phyloP scores from a whole-genome alignment of 2,329 filamentous ascomycete species.

The Neodidymelliopsis sp. region DNA sequence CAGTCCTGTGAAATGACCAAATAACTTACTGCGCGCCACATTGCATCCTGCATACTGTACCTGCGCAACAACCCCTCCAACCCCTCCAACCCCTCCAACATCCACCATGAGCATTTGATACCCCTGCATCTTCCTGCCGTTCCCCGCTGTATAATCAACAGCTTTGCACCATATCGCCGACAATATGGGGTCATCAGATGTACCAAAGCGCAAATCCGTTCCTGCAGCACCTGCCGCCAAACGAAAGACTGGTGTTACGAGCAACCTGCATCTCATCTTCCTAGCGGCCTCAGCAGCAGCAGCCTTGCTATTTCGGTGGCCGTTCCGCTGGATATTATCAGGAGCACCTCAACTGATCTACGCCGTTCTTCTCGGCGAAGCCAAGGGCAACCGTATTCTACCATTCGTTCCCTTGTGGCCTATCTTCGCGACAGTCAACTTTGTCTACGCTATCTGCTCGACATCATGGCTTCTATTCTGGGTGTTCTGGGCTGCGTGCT shows the following conservation, averaged over 20 bases:
- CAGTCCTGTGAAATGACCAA: constrained; percentile 11
- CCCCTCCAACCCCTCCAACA: no score
- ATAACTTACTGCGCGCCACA: not conserved
- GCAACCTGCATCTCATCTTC: constrained; percentile 9
- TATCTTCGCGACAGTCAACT: constrained; percentile 55
- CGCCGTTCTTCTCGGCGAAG: constrained; percentile 47
- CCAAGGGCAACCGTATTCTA: constrained; percentile 51
- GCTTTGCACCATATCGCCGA: not conserved
- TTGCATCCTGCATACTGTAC: constrained; percentile 4
- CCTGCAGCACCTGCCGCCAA: constrained; percentile 7
- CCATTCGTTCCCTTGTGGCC: constrained; percentile 57
- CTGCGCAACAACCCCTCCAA: constrained; percentile 5
- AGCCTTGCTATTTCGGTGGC: constrained; percentile 21
- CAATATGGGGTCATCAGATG: constrained; percentile 7
- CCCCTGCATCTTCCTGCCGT: not conserved
- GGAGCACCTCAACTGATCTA: constrained; percentile 51
- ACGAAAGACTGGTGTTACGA: constrained; percentile 7
- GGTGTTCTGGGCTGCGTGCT: constrained; percentile 53
- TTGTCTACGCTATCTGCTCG: constrained; percentile 56
- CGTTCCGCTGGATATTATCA: constrained; percentile 51
- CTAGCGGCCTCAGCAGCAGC: constrained; percentile 4
- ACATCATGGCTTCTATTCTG: constrained; percentile 62
- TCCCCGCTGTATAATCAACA: not conserved
- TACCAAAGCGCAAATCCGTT: constrained; percentile 7
- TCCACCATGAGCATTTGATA: constrained; percentile 9